These are phyloP conservation scores for Tolypocladium album DNA, from an alignment of 2,329 filamentous ascomycete species.

Conservation along the genomic window DNA sequence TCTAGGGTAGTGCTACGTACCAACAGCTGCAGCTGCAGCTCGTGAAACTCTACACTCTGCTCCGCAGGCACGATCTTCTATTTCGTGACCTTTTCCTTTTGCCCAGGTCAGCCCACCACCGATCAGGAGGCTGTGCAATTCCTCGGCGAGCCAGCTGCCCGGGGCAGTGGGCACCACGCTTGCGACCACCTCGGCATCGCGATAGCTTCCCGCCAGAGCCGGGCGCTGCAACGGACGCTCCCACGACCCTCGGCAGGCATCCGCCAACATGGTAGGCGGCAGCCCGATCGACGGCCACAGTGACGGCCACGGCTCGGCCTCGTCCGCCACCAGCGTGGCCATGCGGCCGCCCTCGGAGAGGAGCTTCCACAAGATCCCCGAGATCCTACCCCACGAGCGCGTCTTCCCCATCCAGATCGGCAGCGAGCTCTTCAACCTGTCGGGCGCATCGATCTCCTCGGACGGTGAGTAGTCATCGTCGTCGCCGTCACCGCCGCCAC, in stretches of 20 bases:
- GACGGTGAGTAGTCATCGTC: constrained; percentile 42
- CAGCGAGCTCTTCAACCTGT: constrained; percentile 60
- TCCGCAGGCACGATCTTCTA: not conserved
- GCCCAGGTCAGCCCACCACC: not conserved
- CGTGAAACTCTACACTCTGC: not conserved
- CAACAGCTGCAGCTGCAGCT: not conserved
- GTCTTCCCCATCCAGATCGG: constrained; percentile 69
- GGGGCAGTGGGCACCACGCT: not conserved
- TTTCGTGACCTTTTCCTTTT: not conserved
- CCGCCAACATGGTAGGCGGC: constrained; percentile 14
- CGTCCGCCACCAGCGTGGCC: constrained; percentile 5
- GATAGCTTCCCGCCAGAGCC: not conserved
- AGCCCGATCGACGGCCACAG: constrained; percentile 15
- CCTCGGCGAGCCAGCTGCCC: not conserved
- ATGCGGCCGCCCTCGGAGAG: constrained; percentile 14
- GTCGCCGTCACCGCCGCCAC: too few species aligned
- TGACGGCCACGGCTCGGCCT: constrained; percentile 11
- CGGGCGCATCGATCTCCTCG: constrained; percentile 61
- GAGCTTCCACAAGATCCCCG: constrained; percentile 37
- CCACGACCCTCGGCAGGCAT: not conserved
- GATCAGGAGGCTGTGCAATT: not conserved
- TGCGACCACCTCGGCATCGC: not conserved
- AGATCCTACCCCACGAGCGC: constrained; percentile 56
- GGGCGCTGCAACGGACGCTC: too few species aligned
- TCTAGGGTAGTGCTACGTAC: not conserved